phyloP scores from a whole-genome alignment of 2,329 filamentous ascomycete species.

The Penicillium sp. region DNA sequence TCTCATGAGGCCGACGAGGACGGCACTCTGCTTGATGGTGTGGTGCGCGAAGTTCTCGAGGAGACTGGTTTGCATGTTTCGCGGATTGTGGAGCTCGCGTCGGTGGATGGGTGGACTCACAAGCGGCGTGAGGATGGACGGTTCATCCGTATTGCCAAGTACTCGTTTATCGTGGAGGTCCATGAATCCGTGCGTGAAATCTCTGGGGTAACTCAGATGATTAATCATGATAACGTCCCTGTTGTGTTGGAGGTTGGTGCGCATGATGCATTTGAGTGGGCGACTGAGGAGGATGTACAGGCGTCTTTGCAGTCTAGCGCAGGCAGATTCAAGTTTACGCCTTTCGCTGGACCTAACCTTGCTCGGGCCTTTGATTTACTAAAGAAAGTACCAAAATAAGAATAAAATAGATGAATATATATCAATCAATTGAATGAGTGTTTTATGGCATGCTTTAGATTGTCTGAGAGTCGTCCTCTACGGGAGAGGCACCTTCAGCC shows the following conservation, averaged over 20 bases:
- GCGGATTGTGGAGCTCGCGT: slow-evolving; percentile 44
- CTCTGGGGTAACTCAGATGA: slow-evolving; percentile 5
- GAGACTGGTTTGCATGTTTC: slow-evolving; percentile 52
- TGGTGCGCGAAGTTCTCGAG: slow-evolving; percentile 53
- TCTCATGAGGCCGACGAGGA: slow-evolving; percentile 48
- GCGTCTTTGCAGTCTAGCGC: slow-evolving; percentile 6
- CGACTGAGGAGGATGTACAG: slow-evolving; percentile 34
- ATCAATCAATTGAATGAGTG: neutral
- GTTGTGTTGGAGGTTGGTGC: slow-evolving; percentile 35
- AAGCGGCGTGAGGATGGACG: slow-evolving; percentile 20
- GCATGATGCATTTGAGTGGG: slow-evolving; percentile 41
- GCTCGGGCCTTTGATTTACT: slow-evolving; percentile 22
- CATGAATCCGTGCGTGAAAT: slow-evolving; percentile 15
- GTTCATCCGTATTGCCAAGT: slow-evolving; percentile 30
- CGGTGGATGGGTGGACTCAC: slow-evolving; percentile 32
- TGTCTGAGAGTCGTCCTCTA: slow-evolving; percentile 41
- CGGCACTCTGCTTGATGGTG: slow-evolving; percentile 49
- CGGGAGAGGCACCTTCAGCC: slow-evolving; percentile 48
- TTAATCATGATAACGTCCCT: slow-evolving; percentile 11
- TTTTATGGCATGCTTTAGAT: neutral
- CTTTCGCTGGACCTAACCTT: slow-evolving; percentile 18
- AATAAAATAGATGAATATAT: neutral
- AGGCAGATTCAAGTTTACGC: slow-evolving; percentile 21
- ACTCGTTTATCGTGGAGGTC: slow-evolving; percentile 40
- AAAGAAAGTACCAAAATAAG: neutral